A percentile compares a stretch with the other conserved stretches of the same genome.
These are phyloP conservation scores for Psidium guajava DNA, from an alignment of 345 rosid genomes.

Conservation along the genomic window DNA sequence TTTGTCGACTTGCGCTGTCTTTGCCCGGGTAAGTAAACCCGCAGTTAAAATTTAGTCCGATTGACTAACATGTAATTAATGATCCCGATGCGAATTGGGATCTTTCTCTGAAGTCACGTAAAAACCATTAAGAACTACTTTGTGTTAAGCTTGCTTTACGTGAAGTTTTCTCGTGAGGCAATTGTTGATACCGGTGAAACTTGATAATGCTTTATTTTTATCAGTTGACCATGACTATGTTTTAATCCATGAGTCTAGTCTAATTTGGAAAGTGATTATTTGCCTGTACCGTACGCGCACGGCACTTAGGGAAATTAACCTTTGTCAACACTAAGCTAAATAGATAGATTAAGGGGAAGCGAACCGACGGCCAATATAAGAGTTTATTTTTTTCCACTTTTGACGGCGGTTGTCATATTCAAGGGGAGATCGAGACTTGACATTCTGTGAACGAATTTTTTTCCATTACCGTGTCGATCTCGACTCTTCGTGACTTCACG, in stretches of 20 bases:
- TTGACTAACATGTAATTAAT: neutral
- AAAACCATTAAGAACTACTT: neutral
- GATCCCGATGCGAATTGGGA: neutral
- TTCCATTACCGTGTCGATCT: neutral
- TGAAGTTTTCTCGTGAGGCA: neutral
- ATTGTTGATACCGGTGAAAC: neutral
- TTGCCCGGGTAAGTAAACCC: neutral
- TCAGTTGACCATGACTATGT: neutral
- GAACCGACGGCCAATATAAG: neutral
- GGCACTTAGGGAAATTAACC: neutral
- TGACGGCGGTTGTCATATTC: too few relatives aligned
- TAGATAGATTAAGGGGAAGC: neutral
- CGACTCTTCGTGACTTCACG: neutral
- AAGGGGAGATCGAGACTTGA: neutral
- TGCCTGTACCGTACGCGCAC: neutral
- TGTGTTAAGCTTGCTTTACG: neutral
- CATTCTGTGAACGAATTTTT: neutral
- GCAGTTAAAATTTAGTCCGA: neutral
- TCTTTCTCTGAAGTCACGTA: neutral
- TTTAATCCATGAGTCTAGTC: neutral
- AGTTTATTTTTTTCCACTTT: too few relatives aligned
- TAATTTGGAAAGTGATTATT: neutral
- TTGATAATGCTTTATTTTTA: neutral
- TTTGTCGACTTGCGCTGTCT: too few relatives aligned
- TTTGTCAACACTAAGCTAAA: too few relatives aligned